Conservation (phyloP, 768 basidiomycete species). For the Mycena belliarum region DNA sequence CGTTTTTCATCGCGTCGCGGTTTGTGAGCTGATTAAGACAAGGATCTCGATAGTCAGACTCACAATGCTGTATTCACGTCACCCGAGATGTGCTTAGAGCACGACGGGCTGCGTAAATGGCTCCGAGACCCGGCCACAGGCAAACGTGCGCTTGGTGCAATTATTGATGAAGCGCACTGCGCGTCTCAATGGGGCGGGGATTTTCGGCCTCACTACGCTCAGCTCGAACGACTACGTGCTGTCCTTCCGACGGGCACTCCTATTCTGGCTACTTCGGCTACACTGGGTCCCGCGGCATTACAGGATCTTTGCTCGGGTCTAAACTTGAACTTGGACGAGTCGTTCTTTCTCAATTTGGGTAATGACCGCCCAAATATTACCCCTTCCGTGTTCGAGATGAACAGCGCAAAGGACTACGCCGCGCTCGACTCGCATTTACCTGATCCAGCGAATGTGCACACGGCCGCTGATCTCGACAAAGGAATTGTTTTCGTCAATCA, state of each 20-base stretch:
- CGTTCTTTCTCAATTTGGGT: slow-evolving; percentile 36
- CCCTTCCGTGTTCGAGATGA: not conserved
- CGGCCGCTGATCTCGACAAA: not conserved
- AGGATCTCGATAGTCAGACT: not conserved
- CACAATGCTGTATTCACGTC: slow-evolving; percentile 35
- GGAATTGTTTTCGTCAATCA: not conserved
- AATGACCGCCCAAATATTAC: slow-evolving; percentile 34
- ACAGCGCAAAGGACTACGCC: not conserved
- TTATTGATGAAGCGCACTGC: slow-evolving; percentile 42
- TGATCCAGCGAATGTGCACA: not conserved
- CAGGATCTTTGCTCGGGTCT: slow-evolving; percentile 27
- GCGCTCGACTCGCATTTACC: not conserved
- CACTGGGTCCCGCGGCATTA: slow-evolving; percentile 30
- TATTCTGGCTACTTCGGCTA: slow-evolving; percentile 35
- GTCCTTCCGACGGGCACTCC: slow-evolving; percentile 32
- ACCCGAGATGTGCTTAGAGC: slow-evolving; percentile 41
- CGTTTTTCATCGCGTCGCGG: not conserved
- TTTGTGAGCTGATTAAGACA: not conserved
- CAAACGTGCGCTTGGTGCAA: not conserved
- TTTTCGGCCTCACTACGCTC: slow-evolving; percentile 31
- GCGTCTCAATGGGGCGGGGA: slow-evolving; percentile 36
- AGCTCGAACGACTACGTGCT: not conserved
- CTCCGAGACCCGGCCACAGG: slow-evolving; percentile 14
- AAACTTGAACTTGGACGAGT: slow-evolving; percentile 23
- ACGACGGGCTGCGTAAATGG: slow-evolving; percentile 28